Base-by-base conservation (phyloP, 495 filamentous ascomycete species). In the Aspergillus nanangensis region DNA sequence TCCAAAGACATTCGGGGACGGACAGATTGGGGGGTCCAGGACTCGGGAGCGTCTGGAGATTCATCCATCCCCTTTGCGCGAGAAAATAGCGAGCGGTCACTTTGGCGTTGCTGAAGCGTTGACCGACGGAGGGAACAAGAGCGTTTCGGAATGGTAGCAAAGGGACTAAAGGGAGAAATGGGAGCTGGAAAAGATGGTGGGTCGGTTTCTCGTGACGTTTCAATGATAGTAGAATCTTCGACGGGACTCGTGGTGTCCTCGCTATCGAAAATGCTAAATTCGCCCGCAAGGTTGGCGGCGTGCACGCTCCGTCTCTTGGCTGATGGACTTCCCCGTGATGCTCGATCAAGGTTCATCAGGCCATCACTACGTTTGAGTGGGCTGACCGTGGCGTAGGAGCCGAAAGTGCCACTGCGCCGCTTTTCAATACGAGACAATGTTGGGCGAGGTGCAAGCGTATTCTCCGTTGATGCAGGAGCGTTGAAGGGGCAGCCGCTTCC, bases 311-410 rank as follows among this genome's bases (percentile, higher is more conserved):
- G 80, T 36, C 91, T 76, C 73, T 96, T 96, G 10, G 87, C 81
- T 17, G 88, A 84, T 2, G 91, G 90, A 53, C 87, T 95, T 27
- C 84, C 88, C n/a, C 84, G 71, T 47, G 74, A 80, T 13, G 81
- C 69, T 39, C 85, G 82, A 51, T 94, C 92, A 11, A 94, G 63
- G 56, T 87, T 87, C 86, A 95, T 93, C 11, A 85, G 84, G 5
- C 86, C 84, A 63, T 98, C 93, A 55, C 82, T 94, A 38, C 94
- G 81, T 69, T 97, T 97, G 35, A 98, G 67, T 0, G 93, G 93
- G 60, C 92, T 96, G 22, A 85, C 82, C 37, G 85, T 81, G 13
- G 82, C 69, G 24, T 75, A 67, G 10, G 69, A 57, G 17, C 61
- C 67, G 41, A 74, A 71, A 8, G 66, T 71, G 4, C 69, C 71